phyloP scores from a whole-genome alignment of 371 early-diverging fungal genomes.

The Mucor lusitanicus region DNA sequence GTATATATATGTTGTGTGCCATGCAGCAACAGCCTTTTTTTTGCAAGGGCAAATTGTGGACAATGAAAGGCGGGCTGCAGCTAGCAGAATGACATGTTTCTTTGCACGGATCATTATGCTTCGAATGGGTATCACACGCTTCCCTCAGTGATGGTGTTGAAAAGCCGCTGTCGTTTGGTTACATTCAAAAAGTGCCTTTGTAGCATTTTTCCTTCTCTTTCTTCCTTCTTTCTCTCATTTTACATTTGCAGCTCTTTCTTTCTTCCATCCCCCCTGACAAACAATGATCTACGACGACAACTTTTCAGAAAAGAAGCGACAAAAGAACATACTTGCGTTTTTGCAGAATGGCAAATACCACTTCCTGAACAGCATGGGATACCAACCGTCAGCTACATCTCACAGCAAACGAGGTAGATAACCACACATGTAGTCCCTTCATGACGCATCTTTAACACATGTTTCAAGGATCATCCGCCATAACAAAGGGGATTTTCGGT shows the following conservation, averaged over 20 bases:
- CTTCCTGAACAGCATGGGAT: constrained; percentile 16
- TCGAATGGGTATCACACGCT: background rate
- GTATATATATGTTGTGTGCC: too few relatives aligned
- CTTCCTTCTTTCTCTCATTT: background rate
- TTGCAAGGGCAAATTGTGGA: too few relatives aligned
- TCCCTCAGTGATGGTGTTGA: background rate
- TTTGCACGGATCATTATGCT: constrained; percentile 1
- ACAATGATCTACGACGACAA: constrained; percentile 12
- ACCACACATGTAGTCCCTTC: background rate
- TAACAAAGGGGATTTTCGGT: constrained; percentile 43
- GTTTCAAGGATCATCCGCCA: background rate
- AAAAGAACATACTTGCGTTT: constrained; percentile 19
- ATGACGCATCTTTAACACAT: background rate
- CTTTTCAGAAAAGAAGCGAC: constrained; percentile 14
- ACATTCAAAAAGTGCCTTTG: background rate
- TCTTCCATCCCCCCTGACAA: background rate
- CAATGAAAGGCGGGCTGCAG: too few relatives aligned
- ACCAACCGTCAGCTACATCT: background rate
- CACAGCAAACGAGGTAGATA: constrained; percentile 16
- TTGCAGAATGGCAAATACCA: constrained; percentile 15
- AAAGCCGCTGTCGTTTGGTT: background rate
- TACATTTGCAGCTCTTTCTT: background rate
- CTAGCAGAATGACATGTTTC: background rate
- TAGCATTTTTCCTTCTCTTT: background rate
- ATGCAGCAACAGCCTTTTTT: too few relatives aligned